These are phyloP conservation scores for Lactifluus volemus DNA, from an alignment of 768 basidiomycete species.

Conservation along the genomic window DNA sequence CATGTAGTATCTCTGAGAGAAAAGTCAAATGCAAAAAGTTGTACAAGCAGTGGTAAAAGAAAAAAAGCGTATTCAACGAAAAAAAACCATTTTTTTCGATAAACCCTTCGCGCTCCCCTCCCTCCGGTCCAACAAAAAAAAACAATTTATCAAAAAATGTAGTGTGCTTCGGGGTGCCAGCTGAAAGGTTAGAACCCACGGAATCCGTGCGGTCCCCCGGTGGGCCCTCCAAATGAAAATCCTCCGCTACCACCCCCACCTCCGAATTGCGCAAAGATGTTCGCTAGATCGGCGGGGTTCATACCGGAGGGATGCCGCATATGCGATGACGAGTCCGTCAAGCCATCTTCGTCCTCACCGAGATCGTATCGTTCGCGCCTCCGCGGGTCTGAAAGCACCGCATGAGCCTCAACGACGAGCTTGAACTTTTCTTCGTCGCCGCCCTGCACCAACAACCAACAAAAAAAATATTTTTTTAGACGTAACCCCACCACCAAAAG, in stretches of 20 bases:
- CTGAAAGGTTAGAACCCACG: constrained; percentile 1
- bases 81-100: not conserved
- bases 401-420: constrained; percentile 72
- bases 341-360: constrained; percentile 75
- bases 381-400: constrained; percentile 69
- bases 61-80: not conserved
- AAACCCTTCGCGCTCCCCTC: not conserved
- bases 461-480: not conserved
- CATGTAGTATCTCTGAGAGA: not conserved
- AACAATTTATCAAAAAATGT: no score
- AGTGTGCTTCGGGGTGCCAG: not conserved
- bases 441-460: constrained; percentile 37
- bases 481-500: no score
- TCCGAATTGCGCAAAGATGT: constrained; percentile 18
- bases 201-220: constrained; percentile 6
- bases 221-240: not conserved
- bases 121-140: not conserved
- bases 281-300: constrained; percentile 25
- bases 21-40: not conserved
- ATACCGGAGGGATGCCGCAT: constrained; percentile 27
- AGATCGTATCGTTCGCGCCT: constrained; percentile 69
- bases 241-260: not conserved
- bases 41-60: not conserved
- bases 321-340: constrained; percentile 28
- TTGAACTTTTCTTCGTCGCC: constrained; percentile 98